Evolutionary conservation across 129 eudicot genomes (phyloP).

Genomic region (Apium graveolens): DNA sequence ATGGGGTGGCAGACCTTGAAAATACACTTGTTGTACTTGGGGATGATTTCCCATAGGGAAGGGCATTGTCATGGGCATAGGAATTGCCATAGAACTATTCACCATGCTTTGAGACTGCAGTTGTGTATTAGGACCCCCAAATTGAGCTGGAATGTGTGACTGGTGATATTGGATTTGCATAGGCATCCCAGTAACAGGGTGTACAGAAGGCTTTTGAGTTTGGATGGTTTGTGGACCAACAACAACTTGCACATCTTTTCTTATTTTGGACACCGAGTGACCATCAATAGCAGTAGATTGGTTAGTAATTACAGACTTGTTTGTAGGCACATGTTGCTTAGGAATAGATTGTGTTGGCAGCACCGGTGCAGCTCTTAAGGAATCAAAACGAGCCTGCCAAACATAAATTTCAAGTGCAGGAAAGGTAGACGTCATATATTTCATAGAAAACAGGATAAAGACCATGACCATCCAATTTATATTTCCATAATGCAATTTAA

Average conservation of each 20-base stretch:
- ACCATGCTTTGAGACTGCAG: constrained; percentile 62
- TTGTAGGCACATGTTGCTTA: constrained; percentile 51
- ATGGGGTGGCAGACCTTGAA: constrained; percentile 62
- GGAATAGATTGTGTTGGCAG: constrained; percentile 43
- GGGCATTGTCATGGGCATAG: constrained; percentile 54
- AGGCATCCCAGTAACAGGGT: constrained; percentile 37
- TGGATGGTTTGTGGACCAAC: constrained; percentile 36
- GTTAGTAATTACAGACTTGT: constrained; percentile 29
- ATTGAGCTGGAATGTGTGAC: constrained; percentile 47
- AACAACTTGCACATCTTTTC: constrained; percentile 38
- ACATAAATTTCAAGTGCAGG: constrained; percentile 3
- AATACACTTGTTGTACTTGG: constrained; percentile 44
- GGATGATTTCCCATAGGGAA: constrained; percentile 46
- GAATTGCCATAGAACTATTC: constrained; percentile 47
- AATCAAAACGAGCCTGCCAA: constrained; percentile 54
- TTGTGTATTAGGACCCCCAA: constrained; percentile 66
- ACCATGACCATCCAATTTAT: neutral
- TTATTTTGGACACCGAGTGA: constrained; percentile 34
- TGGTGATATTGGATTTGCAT: constrained; percentile 65
- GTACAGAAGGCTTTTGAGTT: constrained; percentile 51
- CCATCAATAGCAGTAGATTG: constrained; percentile 37
- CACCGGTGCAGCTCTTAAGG: constrained; percentile 37
- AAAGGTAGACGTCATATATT: neutral
- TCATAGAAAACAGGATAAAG: neutral
- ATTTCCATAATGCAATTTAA: neutral